A percentile compares a stretch with the other conserved stretches of the same genome.
phyloP scores from a whole-genome alignment of 2,329 filamentous ascomycete species.

The Torrubiellomyces zombiae region DNA sequence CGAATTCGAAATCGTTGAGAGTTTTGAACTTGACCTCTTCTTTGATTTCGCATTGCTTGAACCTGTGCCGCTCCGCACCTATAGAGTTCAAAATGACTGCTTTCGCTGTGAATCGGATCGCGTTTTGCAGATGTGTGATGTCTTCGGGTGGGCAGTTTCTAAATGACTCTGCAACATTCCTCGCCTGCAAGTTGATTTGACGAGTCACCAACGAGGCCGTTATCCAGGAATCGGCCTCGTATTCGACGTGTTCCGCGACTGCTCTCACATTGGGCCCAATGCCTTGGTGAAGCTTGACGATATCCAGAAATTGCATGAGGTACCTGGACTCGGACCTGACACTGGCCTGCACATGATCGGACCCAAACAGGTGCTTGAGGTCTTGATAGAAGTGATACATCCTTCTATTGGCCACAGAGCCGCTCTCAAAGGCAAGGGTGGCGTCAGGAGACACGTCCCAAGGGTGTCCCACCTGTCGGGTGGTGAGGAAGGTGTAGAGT shows the following conservation, averaged over 20 bases:
- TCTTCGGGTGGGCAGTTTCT: constrained; percentile 50
- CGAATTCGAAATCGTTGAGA: constrained; percentile 66
- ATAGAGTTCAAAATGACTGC: constrained; percentile 78
- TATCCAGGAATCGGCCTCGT: constrained; percentile 97
- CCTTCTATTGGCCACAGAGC: constrained; percentile 82
- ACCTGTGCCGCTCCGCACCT: constrained; percentile 73
- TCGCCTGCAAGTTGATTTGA: constrained; percentile 84
- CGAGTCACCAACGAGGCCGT: constrained; percentile 85
- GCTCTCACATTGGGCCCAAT: constrained; percentile 88
- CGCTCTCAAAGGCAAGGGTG: constrained; percentile 81
- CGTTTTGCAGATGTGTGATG: constrained; percentile 46
- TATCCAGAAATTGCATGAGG: constrained; percentile 81
- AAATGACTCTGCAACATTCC: constrained; percentile 80
- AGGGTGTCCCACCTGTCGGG: constrained; percentile 85
- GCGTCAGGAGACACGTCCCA: constrained; percentile 75
- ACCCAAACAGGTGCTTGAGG: constrained; percentile 77
- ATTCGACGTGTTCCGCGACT: constrained; percentile 90
- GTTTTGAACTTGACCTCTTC: constrained; percentile 71
- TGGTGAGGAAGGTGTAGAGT: constrained; percentile 91
- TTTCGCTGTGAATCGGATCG: constrained; percentile 61
- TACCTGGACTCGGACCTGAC: constrained; percentile 75
- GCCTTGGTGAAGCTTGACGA: constrained; percentile 91
- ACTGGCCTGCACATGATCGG: constrained; percentile 71
- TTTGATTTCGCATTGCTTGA: constrained; percentile 76
- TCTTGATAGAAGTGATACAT: constrained; percentile 98